These are phyloP conservation scores for Leccinum ochraceum DNA, from an alignment of 768 basidiomycete genomes.

Conservation along the genomic window DNA sequence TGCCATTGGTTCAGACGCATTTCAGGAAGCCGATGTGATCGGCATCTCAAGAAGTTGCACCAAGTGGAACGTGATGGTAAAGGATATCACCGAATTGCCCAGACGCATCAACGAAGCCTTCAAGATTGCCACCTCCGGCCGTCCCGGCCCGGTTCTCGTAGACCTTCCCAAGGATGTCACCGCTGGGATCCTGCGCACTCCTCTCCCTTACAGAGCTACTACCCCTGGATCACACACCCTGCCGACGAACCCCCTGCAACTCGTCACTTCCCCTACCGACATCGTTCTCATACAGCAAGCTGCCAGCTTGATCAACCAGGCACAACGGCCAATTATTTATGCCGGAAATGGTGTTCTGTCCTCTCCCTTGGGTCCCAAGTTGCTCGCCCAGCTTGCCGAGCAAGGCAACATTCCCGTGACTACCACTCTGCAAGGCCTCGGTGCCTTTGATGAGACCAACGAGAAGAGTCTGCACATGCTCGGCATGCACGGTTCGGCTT, in stretches of 20 bases:
- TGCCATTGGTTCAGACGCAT: slow-evolving; percentile 98
- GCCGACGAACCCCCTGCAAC: slow-evolving; percentile 70
- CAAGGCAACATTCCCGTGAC: slow-evolving; percentile 95
- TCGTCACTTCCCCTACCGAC: slow-evolving; percentile 61
- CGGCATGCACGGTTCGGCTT: slow-evolving; percentile 97
- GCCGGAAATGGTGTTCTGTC: slow-evolving; percentile 90
- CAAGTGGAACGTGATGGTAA: slow-evolving; percentile 99
- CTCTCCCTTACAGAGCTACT: slow-evolving; percentile 84
- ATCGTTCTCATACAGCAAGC: slow-evolving; percentile 73
- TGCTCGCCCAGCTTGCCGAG: slow-evolving; percentile 76
- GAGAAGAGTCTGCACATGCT: slow-evolving; percentile 93
- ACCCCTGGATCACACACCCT: slow-evolving; percentile 81
- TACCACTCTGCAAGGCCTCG: slow-evolving; percentile 94
- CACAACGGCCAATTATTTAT: slow-evolving; percentile 89
- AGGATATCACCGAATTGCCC: slow-evolving; percentile 93
- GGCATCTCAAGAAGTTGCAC: slow-evolving; percentile 97
- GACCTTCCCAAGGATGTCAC: slow-evolving; percentile 99
- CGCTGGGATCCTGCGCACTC: slow-evolving; percentile 82
- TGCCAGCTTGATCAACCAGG: slow-evolving; percentile 88
- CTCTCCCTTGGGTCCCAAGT: slow-evolving; percentile 75
- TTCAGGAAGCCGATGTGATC: slow-evolving; percentile 97
- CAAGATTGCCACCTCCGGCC: slow-evolving; percentile 96
- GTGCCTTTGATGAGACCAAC: slow-evolving; percentile 91
- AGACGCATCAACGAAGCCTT: slow-evolving; percentile 98
- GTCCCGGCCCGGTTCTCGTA: slow-evolving; percentile 96